Evolutionary conservation across 2,329 filamentous ascomycete genomes (phyloP).

Genomic region (Colletotrichum costaricense): DNA sequence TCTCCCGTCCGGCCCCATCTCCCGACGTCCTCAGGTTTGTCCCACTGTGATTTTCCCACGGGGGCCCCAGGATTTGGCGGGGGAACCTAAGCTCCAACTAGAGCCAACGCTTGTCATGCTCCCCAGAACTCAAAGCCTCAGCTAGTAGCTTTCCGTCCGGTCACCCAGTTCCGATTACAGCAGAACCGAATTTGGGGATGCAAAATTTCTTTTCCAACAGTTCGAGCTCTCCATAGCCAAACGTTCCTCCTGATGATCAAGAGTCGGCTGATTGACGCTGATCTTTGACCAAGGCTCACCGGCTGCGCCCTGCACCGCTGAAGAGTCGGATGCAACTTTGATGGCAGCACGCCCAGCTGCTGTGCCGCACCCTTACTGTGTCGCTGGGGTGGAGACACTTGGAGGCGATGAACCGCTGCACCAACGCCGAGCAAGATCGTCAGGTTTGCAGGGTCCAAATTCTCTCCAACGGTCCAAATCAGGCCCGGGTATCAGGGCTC

Average conservation of each 20-base stretch:
- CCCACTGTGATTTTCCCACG: not conserved
- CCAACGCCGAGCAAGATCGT: not conserved
- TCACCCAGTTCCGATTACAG: not conserved
- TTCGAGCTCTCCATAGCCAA: not conserved
- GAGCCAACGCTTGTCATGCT: not conserved
- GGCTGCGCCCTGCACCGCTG: not conserved
- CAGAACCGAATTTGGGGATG: not conserved
- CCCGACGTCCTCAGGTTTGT: not conserved
- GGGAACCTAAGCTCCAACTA: not conserved
- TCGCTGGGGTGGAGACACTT: not conserved
- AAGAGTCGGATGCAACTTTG: not conserved
- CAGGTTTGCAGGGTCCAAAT: not conserved
- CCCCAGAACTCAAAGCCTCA: conserved; percentile 4
- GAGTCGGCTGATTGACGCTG: not conserved
- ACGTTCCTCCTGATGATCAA: not conserved
- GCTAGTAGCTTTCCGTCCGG: not conserved
- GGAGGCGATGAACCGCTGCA: not conserved
- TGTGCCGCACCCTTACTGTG: not conserved
- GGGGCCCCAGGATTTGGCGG: not conserved
- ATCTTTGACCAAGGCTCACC: not conserved
- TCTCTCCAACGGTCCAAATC: not conserved
- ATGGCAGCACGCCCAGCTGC: not conserved
- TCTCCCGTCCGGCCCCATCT: conserved; percentile 27
- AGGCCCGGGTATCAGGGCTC: not conserved
- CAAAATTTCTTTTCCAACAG: not conserved